Base-by-base conservation (phyloP, 1,284 basidiomycete species). In the Trichosporon sp. region DNA sequence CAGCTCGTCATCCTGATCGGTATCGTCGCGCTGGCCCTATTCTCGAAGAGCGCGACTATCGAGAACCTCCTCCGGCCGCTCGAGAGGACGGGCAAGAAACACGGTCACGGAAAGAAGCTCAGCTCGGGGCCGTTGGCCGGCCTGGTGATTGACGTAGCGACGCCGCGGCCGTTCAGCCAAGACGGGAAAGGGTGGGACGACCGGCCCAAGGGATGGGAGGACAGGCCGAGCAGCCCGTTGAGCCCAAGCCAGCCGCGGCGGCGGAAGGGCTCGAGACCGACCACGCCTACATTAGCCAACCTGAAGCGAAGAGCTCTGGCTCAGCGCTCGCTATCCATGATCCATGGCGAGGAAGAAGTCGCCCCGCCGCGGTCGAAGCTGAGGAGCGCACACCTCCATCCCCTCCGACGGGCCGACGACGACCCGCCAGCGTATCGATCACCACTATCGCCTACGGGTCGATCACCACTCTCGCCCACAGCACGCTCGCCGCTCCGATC, bases 1-100 rank as follows among this genome's bases (percentile, higher is more conserved):
- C 78, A 80, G 59, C 70, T 79, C 2, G 59, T 75, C 57, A 69
- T 79, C 46, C 72, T 76, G 36, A 62, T 78, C 25, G 64, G 73
- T 13, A 67, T 77, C 54, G 70, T 78, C 59, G 61, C 69, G 14
- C 69, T 78, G 4, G 76, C 76, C 8, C 71, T 73, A 0, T 61
- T 73, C 1, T 70, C 70, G 3, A 68, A 75, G 14, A 68, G 71
- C 40, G 67, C 64, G 34, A 70, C 70, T 11, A 75, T 78, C 34
- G 71, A 79, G 56, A 71, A 71, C 4, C 65, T 79, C 10, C 69
- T 79, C 16, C 68, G 70, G 49, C 73, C 74, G 0, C 67, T 79
- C 46, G 56, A 13, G 27, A 63, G 10, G 65, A 66, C 36, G 60
- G 56, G 10, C 44, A 4, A 33, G 32, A 36, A 16, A 23, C 33